These are phyloP conservation scores for Panellus pusillus DNA, from an alignment of 768 basidiomycete species.

Conservation along the genomic window DNA sequence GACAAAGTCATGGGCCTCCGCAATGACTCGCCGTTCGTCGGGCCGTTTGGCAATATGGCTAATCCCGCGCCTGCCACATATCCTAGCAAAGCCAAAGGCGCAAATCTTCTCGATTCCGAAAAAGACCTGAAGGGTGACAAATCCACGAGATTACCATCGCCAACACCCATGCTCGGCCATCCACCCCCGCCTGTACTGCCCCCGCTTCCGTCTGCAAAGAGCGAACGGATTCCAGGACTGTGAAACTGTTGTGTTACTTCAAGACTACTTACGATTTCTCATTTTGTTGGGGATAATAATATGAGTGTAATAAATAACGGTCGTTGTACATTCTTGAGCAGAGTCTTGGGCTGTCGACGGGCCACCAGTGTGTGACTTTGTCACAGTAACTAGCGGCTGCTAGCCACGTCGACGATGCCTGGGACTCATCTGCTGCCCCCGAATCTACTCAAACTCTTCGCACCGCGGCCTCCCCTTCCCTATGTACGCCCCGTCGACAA, in stretches of 20 bases:
- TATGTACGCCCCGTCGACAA: conserved; percentile 84
- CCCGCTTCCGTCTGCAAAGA: conserved; percentile 11
- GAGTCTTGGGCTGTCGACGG: too few species aligned
- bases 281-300: not conserved
- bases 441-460: conserved; percentile 95
- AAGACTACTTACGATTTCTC: not conserved
- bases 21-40: conserved; percentile 23
- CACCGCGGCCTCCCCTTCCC: conserved; percentile 86
- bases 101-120: not conserved
- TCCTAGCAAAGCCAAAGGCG: conserved; percentile 12
- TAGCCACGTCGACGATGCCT: conserved; percentile 36
- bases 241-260: not conserved
- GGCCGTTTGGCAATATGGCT: conserved; percentile 16
- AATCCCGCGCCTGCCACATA: conserved; percentile 18
- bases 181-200: conserved; percentile 16
- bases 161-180: conserved; percentile 15
- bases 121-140: conserved; percentile 10
- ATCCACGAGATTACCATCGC: conserved; percentile 6
- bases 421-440: conserved; percentile 92
- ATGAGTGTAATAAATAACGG: too few species aligned
- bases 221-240: conserved; percentile 16
- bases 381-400: too few species aligned
- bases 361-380: too few species aligned
- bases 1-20: conserved; percentile 12
- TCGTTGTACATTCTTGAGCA: too few species aligned